These are phyloP conservation scores for Sphagnum tenellum DNA, from an alignment of 225 moss, liverwort and hornwort species.

Conservation along the genomic window DNA sequence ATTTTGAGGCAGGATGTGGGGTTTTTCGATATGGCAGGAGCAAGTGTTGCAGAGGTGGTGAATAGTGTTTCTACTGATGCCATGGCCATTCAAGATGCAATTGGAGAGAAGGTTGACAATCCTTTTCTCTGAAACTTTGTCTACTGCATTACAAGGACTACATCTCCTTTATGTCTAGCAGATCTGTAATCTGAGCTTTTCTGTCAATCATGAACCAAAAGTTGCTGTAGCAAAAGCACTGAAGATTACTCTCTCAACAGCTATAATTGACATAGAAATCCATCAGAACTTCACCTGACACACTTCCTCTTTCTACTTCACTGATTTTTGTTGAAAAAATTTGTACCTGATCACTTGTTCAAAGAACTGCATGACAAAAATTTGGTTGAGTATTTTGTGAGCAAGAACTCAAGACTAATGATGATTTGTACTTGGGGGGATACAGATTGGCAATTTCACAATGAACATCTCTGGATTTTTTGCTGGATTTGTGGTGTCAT, in stretches of 20 bases:
- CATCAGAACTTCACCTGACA: too few species aligned
- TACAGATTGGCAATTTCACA: constrained; percentile 64
- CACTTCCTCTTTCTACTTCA: not conserved
- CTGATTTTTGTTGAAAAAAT: not conserved
- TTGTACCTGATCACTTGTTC: not conserved
- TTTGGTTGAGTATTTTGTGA: not conserved
- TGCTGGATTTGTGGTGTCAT: constrained; percentile 47
- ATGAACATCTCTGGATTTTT: constrained; percentile 44
- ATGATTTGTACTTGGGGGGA: not conserved
- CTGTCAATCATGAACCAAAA: too few species aligned
- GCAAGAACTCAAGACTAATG: not conserved
- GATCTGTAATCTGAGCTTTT: too few species aligned
- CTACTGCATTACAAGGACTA: too few species aligned
- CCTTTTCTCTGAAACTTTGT: too few species aligned
- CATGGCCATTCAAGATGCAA: constrained; percentile 29
- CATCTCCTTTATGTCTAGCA: too few species aligned
- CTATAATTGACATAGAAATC: too few species aligned
- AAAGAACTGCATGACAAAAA: not conserved
- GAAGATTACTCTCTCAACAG: too few species aligned
- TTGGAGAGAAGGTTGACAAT: constrained; percentile 44
- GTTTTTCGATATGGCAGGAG: constrained; percentile 45
- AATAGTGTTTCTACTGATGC: constrained; percentile 39
- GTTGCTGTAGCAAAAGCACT: too few species aligned
- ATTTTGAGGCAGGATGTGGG: constrained; percentile 51
- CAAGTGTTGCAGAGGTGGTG: constrained; percentile 35